These are phyloP conservation scores for Wickerhamiella lipophila DNA, from an alignment of 805 yeast species.

Conservation along the genomic window DNA sequence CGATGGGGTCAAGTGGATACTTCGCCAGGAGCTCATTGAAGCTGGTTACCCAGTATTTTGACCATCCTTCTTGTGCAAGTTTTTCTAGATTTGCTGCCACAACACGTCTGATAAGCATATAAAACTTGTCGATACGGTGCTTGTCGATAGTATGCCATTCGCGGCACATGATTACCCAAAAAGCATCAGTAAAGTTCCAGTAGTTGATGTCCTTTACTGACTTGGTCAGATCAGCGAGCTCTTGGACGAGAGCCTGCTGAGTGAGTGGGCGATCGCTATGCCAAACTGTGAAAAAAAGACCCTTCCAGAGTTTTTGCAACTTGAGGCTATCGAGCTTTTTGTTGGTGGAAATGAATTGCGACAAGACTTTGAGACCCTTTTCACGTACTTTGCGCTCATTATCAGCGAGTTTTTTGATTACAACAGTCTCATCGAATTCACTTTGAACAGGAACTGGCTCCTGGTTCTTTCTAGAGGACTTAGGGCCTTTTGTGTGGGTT, in stretches of 20 bases:
- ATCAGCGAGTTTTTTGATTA: constrained; percentile 18
- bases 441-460: not conserved
- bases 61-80: constrained; percentile 45
- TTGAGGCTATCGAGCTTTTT: constrained; percentile 37
- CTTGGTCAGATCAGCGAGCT: constrained; percentile 43
- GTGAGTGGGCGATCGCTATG: constrained; percentile 86
- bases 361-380: constrained; percentile 53
- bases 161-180: constrained; percentile 63
- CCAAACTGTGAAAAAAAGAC: constrained; percentile 94
- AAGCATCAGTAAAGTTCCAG: constrained; percentile 49
- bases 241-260: constrained; percentile 71
- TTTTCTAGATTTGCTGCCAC: constrained; percentile 51
- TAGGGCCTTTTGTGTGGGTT: not conserved
- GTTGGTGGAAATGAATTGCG: constrained; percentile 40
- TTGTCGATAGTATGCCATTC: constrained; percentile 84
- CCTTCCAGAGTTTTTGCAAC: constrained; percentile 84
- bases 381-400: constrained; percentile 50
- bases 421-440: constrained; percentile 8
- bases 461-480: not conserved
- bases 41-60: constrained; percentile 32
- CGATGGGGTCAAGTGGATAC: constrained; percentile 36
- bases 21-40: constrained; percentile 35
- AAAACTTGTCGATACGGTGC: constrained; percentile 74
- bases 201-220: constrained; percentile 32
- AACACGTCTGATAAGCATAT: constrained; percentile 66